Base-by-base conservation (phyloP, 192 early-diverging fungal genomes). In the Lobosporangium transversale region DNA sequence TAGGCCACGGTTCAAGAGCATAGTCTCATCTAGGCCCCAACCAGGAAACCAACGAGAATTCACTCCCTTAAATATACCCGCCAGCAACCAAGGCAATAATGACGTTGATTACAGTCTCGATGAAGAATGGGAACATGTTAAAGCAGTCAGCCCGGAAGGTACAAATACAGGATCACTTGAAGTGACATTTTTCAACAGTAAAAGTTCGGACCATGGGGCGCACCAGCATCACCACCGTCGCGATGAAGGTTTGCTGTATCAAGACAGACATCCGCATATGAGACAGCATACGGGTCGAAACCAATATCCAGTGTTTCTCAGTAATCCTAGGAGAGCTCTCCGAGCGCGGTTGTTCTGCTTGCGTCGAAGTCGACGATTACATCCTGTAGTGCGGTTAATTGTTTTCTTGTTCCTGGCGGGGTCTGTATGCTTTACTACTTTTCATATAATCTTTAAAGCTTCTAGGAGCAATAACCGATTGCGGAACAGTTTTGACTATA, bases 391-490 rank as follows among this genome's bases (percentile, higher is more conserved):
- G 1, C 73, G 73, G 2, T 29, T 76, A 4, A 15, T 67, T 2
- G 43, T 76, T 2, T 24, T 67, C 14, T 17, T 76, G 23, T 45
- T 62, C 43, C 21, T 76, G 10, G 59, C 47, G 2, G 73, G 73
- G 6, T 76, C 64, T 3, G 73, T 76, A 3, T 62, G 64, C 10
- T 76, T 62, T 50, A 76, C 73, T 18, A 76, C 64, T 9, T 62
- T 62, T 0, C 73, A 67, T 24, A 15, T 76, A 18, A 37, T 76
- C 15, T 76, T 76, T 20, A 17, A 26, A 33, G 63, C 55, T 3
- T 56, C 59, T 5, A 47, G 20, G 7, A 62, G 24, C 40, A 54
- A 47, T 18, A 57, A 42, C 12, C 14, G 29, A 24, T 24, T 59
- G 44, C 9, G 44, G 26, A 71, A 52, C 24, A 71, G 60, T 55